Conservation (phyloP, 441 rosid species). For the Gossypium trilobum region DNA sequence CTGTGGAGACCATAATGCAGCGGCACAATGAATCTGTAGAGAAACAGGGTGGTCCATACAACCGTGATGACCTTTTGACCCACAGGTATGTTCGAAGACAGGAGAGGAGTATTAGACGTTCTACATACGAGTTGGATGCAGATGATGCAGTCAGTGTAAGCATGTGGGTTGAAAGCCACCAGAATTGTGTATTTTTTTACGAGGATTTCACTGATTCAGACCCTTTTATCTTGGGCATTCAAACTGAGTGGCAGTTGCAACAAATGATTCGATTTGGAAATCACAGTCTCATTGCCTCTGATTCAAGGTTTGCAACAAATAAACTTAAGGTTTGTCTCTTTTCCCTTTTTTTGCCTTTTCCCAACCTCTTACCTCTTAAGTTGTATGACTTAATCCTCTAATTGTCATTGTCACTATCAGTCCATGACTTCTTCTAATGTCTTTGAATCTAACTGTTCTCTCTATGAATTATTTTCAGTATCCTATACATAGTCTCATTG, state of each 20-base stretch:
- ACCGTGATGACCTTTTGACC: slow-evolving; percentile 77
- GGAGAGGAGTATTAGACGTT: slow-evolving; percentile 81
- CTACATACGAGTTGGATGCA: slow-evolving; percentile 61
- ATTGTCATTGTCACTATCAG: neutral
- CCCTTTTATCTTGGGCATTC: slow-evolving; percentile 74
- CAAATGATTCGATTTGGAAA: slow-evolving; percentile 91
- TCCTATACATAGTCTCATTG: slow-evolving; percentile 72
- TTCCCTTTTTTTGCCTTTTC: neutral
- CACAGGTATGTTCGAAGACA: slow-evolving; percentile 83
- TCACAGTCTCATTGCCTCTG: slow-evolving; percentile 66
- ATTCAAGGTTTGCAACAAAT: slow-evolving; percentile 77
- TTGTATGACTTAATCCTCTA: neutral
- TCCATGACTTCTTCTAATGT: slow-evolving; percentile 7
- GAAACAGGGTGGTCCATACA: slow-evolving; percentile 74
- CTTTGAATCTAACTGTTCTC: slow-evolving; percentile 27
- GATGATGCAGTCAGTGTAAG: slow-evolving; percentile 61
- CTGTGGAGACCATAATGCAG: slow-evolving; percentile 93
- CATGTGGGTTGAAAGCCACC: slow-evolving; percentile 87
- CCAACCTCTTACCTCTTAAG: neutral
- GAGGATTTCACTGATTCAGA: slow-evolving; percentile 58
- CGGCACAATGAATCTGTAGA: slow-evolving; percentile 78
- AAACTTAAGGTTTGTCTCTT: slow-evolving; percentile 64
- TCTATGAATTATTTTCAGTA: slow-evolving; percentile 38
- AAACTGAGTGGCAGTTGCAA: slow-evolving; percentile 93
- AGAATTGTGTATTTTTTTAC: slow-evolving; percentile 55